Evolutionary conservation across 495 filamentous ascomycete genomes (phyloP).

Genomic region (Emericellopsis terricola): DNA sequence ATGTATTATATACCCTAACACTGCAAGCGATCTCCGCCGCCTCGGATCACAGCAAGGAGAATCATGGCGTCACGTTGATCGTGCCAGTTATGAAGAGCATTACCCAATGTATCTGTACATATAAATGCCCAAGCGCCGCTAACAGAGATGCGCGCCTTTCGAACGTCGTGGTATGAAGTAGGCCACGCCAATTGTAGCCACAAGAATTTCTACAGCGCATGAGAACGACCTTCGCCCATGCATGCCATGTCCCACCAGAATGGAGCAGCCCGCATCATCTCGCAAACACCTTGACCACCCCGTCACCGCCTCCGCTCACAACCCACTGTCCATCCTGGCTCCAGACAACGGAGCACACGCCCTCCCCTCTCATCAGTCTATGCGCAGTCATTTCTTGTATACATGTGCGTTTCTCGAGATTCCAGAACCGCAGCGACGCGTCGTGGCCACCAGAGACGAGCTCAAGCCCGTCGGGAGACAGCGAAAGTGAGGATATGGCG

Average conservation of each 20-base stretch:
- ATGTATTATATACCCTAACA: background rate
- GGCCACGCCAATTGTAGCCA: too few relatives aligned
- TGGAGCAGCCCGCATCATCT: constrained; percentile 7
- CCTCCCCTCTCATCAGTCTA: constrained; percentile 82
- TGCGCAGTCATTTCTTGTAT: constrained; percentile 87
- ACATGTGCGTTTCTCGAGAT: constrained; percentile 83
- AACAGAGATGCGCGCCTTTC: background rate
- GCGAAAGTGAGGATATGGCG: constrained; percentile 72
- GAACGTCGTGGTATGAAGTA: background rate
- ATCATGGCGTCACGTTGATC: background rate
- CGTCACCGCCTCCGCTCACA: constrained; percentile 89
- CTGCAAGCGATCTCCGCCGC: background rate
- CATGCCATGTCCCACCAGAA: background rate
- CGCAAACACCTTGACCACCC: constrained; percentile 89
- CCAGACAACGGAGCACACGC: constrained; percentile 86
- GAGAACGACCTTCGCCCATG: background rate
- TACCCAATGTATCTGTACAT: too few relatives aligned
- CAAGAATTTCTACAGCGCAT: too few relatives aligned
- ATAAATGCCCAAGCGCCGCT: background rate
- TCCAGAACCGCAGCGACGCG: constrained; percentile 89
- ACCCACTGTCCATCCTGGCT: constrained; percentile 87
- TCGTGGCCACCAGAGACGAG: constrained; percentile 94
- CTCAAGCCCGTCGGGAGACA: constrained; percentile 84
- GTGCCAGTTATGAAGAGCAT: background rate
- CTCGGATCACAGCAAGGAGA: background rate